A percentile compares a stretch with the other conserved stretches of the same genome.
Conservation (phyloP, 352 stramenopile species). For the Globisporangium orthogonon region DNA sequence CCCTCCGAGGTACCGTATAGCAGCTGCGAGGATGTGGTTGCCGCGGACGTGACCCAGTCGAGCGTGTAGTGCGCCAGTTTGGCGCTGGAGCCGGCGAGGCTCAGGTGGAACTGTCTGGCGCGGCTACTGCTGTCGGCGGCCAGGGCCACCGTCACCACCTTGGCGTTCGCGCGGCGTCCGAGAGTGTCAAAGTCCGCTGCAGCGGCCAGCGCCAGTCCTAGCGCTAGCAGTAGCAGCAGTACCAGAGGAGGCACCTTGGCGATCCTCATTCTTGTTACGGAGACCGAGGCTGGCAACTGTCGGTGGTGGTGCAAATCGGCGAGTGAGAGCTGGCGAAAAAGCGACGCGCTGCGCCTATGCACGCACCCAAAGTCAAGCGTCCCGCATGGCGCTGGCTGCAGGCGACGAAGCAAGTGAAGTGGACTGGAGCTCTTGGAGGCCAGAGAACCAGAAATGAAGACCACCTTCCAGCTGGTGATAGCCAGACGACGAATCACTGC, state of each 20-base stretch:
- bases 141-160: too few species aligned
- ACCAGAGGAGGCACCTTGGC: neutral
- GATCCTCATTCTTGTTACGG: neutral
- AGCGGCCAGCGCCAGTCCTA: constrained; percentile 1
- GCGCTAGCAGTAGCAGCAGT: neutral
- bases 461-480: neutral
- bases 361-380: neutral
- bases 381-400: too few species aligned
- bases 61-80: constrained; percentile 48
- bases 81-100: constrained; percentile 29
- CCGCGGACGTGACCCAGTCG: constrained; percentile 55
- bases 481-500: too few species aligned
- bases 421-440: too few species aligned
- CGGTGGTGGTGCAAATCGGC: neutral
- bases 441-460: neutral
- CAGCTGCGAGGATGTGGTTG: constrained; percentile 26
- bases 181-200: constrained; percentile 5
- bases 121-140: neutral
- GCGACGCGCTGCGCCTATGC: neutral
- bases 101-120: constrained; percentile 59
- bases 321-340: neutral
- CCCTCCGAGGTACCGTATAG: constrained; percentile 34
- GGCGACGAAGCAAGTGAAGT: too few species aligned
- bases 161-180: neutral
- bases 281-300: neutral